Base-by-base conservation (phyloP, 345 rosid genomes). In the Eucalyptus erythrocorys region DNA sequence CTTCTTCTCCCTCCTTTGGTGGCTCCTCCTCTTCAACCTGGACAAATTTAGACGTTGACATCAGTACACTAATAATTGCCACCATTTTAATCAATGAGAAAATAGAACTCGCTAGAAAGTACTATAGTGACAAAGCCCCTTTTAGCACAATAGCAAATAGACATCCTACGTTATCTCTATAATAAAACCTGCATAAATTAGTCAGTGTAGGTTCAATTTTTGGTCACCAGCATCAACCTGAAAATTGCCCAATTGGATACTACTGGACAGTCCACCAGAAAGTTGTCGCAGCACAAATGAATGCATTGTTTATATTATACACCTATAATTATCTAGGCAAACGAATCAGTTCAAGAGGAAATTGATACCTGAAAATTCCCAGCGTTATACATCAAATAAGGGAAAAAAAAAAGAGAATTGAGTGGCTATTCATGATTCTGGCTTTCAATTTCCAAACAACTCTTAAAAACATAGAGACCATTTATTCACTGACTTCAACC, bases 21-120 rank as follows among this genome's bases (percentile, higher is more conserved):
- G 92, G 92, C 89, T 96, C 99, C 89, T 97, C 99, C 94, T 95
- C 99, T 91, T 98, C 99, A 37, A 98, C 98, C 99, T 96, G 91
- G 48, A 80, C 90, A 88, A 89, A 47, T 48, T 87, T 82, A 48
- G 53, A 88, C 64, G 40, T 76, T 68, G 48, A 85, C 13, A 88
- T 88, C 71, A 88, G 86, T 88, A 42, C 14, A 48, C 24, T 14
- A 64, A 14, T 14, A 64, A 26, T 19, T 71, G 82, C 45, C 45
- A 21, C 82, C 82, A 71, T 71, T 71, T 71, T 37, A 71, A 47
- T 85, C 30, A 7, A n/a, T 15, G 19, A 61, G 57, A 30, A 49
- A 40, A 26, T 27, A 61, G 48, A 45, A 40, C 47, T 81, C 49
- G 17, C 4, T 19, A 8, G 15, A 49, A 40, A 47, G 71, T 47